Base-by-base conservation (phyloP, 2,329 filamentous ascomycete species). In the Chlorencoelia australis region DNA sequence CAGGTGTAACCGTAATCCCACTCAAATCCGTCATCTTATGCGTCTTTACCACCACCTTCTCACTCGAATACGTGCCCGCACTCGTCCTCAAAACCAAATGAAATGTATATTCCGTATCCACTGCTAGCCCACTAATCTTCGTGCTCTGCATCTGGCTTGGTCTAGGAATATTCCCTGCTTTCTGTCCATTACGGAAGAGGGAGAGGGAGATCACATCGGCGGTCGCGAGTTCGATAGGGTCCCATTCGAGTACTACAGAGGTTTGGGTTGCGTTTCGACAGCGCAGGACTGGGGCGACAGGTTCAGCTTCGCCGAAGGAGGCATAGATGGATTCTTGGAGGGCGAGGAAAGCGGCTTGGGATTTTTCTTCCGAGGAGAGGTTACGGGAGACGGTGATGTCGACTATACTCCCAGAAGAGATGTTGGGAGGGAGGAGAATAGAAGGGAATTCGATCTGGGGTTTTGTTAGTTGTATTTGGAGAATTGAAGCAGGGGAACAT, bases 11-110 rank as follows among this genome's bases (percentile, higher is more conserved):
- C 16, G 89, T 96, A 59, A 98, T 88, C 40, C 91, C 91, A 48
- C 82, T 88, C 34, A 98, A 69, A 59, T 98, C 88, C 25, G 89
- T 96, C 88, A 98, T 95, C 68, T 95, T 94, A 67, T 98, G 91
- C 30, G 91, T 98, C 54, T 82, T 78, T 40, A 94, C 87, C 4
- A 73, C 73, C 35, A 98, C 69, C 58, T 82, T 85, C 47, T 94
- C 84, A 57, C 82, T 91, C 43, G 73, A 73, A 54, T 79, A 88
- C 25, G 84, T 94, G 41, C 91, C 91, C 4, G 91, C 91, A 37
- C 78, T 88, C 5, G 91, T 98, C 53, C 85, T 76, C 56, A 98
- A 68, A 7, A 96, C 82, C 33, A 96, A 71, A 58, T 96, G 86
- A 66, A 98, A 98, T 2, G 76, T 81, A 63, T 96, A 98, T 63